Evolutionary conservation across 2,329 filamentous ascomycete genomes (phyloP).

Genomic region (Colletotrichum sp.): DNA sequence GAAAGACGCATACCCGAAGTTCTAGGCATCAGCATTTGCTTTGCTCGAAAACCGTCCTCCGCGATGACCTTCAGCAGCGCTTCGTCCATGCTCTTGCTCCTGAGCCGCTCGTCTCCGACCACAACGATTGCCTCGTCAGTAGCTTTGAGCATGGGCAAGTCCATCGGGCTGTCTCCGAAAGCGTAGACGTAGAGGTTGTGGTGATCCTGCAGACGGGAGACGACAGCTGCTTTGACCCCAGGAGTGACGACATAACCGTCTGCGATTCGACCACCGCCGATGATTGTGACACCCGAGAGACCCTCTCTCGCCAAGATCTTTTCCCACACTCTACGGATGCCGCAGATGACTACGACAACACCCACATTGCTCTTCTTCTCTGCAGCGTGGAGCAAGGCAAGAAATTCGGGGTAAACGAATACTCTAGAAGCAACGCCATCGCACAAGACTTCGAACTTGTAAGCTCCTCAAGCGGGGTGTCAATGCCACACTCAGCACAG

Average conservation of each 20-base stretch:
- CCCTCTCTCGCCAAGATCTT: not conserved
- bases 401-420: not conserved
- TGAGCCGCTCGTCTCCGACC: not conserved
- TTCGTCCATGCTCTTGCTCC: not conserved
- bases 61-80: conserved; percentile 34
- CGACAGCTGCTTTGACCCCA: not conserved
- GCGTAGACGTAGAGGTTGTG: not conserved
- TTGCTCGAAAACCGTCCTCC: conserved; percentile 39
- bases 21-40: conserved; percentile 52
- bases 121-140: not conserved
- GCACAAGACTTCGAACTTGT: not conserved
- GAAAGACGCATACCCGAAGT: conserved; percentile 46
- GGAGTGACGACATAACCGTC: not conserved
- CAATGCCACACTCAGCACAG: not conserved
- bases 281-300: not conserved
- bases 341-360: not conserved
- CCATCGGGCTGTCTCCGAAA: not conserved
- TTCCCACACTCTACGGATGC: not conserved
- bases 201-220: not conserved
- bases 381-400: not conserved
- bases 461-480: not conserved
- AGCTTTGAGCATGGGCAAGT: not conserved
- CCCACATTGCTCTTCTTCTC: not conserved
- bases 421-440: not conserved
- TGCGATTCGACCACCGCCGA: not conserved